Evolutionary conservation across 441 rosid genomes (phyloP), one percentile per base, ranked within the genome.

Genomic region (Pelargonium australe): DNA sequence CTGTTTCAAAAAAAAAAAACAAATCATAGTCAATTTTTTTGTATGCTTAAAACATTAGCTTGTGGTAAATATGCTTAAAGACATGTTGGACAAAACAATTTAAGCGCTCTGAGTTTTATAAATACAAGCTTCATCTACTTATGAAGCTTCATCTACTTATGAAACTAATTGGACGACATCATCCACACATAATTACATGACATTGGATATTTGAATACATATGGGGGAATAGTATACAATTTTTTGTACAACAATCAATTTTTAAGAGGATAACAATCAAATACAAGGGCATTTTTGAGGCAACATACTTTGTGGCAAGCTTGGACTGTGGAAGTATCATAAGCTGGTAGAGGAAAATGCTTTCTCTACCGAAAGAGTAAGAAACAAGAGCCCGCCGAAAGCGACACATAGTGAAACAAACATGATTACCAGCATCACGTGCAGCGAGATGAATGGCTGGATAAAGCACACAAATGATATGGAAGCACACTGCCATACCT

Each of bases 401-500:
- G 96, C 74, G 65, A 86, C 58, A 57, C 65, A 68, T 25, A 87
- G 57, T 66, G 77, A 83, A 0, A 67, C 83, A 8, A 89, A 82
- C 89, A 91, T 79, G 66, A 84, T 71, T 13, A 77, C 49, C 58
- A 88, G 68, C 92, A 94, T 91, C 4, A 92, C 79, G 66, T 86
- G 85, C 74, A 94, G 55, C 1, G 95, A 75, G 78, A 91, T 84
- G 76, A 83, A 89, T 0, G 97, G 85, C 67, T 80, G 80, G 58
- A 91, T 31, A 64, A 91, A 94, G 94, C 88, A 91, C 74, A 89
- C 92, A 5, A 79, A 76, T 12, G 99, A 90, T 65, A 88, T 88
- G 3, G 92, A 82, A 40, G 88, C 97, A 67, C 92, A 82, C 78
- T 94, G 97, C 98, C 97, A 91, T 49, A 91, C 86, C 88, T 91